phyloP scores from a whole-genome alignment of 2,329 filamentous ascomycete genomes.

The Macroventuria anomochaeta region DNA sequence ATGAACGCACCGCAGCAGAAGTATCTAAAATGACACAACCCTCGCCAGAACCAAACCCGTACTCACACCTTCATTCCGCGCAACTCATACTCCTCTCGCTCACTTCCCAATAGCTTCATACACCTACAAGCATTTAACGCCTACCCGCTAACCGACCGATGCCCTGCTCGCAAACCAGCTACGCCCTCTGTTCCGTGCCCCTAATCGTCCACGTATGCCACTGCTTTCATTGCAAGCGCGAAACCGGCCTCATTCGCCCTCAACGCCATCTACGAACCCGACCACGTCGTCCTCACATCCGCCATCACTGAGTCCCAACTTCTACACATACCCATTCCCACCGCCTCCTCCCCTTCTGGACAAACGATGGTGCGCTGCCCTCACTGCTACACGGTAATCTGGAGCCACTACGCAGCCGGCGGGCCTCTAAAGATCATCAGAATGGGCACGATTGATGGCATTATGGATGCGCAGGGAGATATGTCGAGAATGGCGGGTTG shows the following conservation, averaged over 20 bases:
- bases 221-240: slow-evolving; percentile 56
- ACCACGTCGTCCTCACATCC: slow-evolving; percentile 36
- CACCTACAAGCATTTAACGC: not conserved
- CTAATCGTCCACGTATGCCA: slow-evolving; percentile 53
- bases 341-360: slow-evolving; percentile 25
- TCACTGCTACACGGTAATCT: slow-evolving; percentile 51
- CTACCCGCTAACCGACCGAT: slow-evolving; percentile 24
- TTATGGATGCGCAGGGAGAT: slow-evolving; percentile 25
- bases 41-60: not conserved
- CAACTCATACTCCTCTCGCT: not conserved
- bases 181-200: slow-evolving; percentile 29
- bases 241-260: slow-evolving; percentile 51
- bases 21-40: not conserved
- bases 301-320: slow-evolving; percentile 38
- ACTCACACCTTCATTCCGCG: not conserved
- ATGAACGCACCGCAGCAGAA: not conserved
- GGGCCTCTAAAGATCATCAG: not conserved
- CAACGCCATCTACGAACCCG: slow-evolving; percentile 53
- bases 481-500: slow-evolving; percentile 26
- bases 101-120: not conserved
- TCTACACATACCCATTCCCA: slow-evolving; percentile 40
- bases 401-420: slow-evolving; percentile 51
- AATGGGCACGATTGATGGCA: not conserved
- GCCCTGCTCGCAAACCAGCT: slow-evolving; percentile 29
- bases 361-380: slow-evolving; percentile 54